These are phyloP conservation scores for Candida succiphila DNA, from an alignment of 805 yeast genomes.

Conservation along the genomic window DNA sequence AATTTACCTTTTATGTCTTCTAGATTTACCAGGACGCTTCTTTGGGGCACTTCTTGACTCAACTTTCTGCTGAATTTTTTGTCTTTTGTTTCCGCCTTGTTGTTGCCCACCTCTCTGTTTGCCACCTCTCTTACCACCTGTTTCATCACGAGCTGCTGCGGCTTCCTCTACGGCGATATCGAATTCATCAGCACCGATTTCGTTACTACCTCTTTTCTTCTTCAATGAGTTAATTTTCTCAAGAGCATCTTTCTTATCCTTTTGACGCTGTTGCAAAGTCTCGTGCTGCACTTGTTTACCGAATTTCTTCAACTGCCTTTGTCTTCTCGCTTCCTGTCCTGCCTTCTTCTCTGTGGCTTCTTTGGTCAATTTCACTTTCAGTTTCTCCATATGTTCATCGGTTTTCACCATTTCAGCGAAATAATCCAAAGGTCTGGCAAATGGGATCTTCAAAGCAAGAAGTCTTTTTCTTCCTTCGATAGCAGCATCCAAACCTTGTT, in stretches of 20 bases:
- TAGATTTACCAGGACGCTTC: constrained; percentile 46
- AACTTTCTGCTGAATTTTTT: constrained; percentile 59
- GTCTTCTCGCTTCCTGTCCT: constrained; percentile 86
- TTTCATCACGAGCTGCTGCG: constrained; percentile 46
- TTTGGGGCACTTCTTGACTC: constrained; percentile 28
- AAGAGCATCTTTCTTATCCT: constrained; percentile 82
- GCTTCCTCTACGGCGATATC: constrained; percentile 91
- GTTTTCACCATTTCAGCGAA: constrained; percentile 98
- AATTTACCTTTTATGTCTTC: constrained; percentile 27
- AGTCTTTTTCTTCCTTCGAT: constrained; percentile 57
- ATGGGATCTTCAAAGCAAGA: constrained; percentile 67
- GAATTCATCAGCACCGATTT: constrained; percentile 64
- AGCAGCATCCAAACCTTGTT: constrained; percentile 86
- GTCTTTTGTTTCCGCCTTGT: constrained; percentile 68
- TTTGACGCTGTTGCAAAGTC: constrained; percentile 86
- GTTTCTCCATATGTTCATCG: constrained; percentile 95
- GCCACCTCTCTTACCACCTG: constrained; percentile 26
- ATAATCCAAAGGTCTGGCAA: constrained; percentile 88
- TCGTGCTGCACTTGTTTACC: constrained; percentile 96
- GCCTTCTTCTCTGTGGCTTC: constrained; percentile 80
- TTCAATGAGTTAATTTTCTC: constrained; percentile 87
- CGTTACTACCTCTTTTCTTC: constrained; percentile 76
- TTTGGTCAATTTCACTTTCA: constrained; percentile 68
- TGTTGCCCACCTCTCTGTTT: too few relatives aligned
- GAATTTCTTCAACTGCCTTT: constrained; percentile 89